Base-by-base conservation (phyloP, 768 basidiomycete genomes). In the Dacryopinax primogenitus region DNA sequence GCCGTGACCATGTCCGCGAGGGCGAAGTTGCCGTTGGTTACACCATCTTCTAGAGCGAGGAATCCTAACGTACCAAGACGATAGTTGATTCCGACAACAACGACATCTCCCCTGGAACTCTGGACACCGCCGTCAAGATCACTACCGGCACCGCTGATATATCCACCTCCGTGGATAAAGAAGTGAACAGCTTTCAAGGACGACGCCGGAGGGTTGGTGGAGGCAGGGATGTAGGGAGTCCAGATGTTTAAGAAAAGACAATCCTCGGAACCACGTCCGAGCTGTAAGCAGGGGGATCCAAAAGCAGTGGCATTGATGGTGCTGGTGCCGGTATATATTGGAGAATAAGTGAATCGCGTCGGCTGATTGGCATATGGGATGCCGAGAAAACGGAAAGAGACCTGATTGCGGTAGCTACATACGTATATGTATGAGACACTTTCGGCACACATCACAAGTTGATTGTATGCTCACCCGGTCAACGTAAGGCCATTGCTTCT, bases 371-470 rank as follows among this genome's bases (percentile, higher is more conserved):
- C 79, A 66, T 78, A 82, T 0, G 78, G 81, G 45, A 83, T 79
- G 12, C 81, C 81, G 11, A 81, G 70, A 74, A 83, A 82, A 16
- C 78, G 75, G 73, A 83, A 82, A 1, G 79, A 79, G 0, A 78
- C 70, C 35, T 77, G 77, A 68, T 82, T 80, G 21, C 81, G 80
- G 51, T 75, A 78, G 0, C 79, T 80, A 11, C 11, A 39, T 11
- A 39, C n/a, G 33, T 63, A 11, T 11, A 11, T n/a, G n/a, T n/a
- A n/a, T n/a, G n/a, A n/a, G n/a, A n/a, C n/a, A 11, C 37, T 11
- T 41, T 33, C 18, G 26, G 16, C 41, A 23, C 32, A n/a, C 33
- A 37, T 30, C 21, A 18, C 33, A 15, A 34, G 23, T 18, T 15
- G 18, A 37, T 11, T 35, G 30, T 12, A 9, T 6, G 23, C 33